phyloP scores from a whole-genome alignment of 2,329 filamentous ascomycete genomes.

The Monosporascus sp. region DNA sequence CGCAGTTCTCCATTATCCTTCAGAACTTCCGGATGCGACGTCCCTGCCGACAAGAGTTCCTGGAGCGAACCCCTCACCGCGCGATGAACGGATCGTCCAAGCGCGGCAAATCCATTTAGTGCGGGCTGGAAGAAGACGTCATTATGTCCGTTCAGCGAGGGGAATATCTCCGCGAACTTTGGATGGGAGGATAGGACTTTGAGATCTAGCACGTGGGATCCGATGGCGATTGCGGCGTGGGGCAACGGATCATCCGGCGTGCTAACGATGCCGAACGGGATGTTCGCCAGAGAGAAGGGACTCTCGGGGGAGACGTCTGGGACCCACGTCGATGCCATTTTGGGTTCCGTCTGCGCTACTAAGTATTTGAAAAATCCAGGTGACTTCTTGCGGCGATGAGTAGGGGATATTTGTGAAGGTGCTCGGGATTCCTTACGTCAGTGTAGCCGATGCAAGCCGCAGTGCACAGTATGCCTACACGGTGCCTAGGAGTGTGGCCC shows the following conservation, averaged over 20 bases:
- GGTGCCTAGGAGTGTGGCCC: neutral
- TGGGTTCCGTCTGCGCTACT: neutral
- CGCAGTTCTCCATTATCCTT: slow-evolving; percentile 56
- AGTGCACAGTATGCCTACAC: neutral
- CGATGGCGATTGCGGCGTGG: slow-evolving; percentile 67
- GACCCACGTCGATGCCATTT: slow-evolving; percentile 25
- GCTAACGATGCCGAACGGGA: slow-evolving; percentile 79
- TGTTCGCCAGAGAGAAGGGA: slow-evolving; percentile 70
- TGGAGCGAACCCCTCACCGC: slow-evolving; percentile 67
- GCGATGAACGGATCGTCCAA: slow-evolving; percentile 63
- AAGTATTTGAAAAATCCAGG: neutral
- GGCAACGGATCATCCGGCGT: slow-evolving; percentile 50
- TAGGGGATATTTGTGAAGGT: too few species aligned
- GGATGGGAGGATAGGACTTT: slow-evolving; percentile 30
- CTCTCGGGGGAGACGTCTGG: slow-evolving; percentile 28
- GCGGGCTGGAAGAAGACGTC: slow-evolving; percentile 59
- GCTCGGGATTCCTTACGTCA: neutral
- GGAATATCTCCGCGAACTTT: slow-evolving; percentile 17
- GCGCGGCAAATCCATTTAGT: slow-evolving; percentile 67
- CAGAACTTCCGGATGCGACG: slow-evolving; percentile 54
- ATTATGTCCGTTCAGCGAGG: slow-evolving; percentile 47
- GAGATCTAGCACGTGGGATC: slow-evolving; percentile 66
- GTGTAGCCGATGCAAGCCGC: neutral
- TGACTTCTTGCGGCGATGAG: too few species aligned
- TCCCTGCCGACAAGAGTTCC: slow-evolving; percentile 56